Conservation (phyloP, 441 rosid species). For the Jatropha multifida region DNA sequence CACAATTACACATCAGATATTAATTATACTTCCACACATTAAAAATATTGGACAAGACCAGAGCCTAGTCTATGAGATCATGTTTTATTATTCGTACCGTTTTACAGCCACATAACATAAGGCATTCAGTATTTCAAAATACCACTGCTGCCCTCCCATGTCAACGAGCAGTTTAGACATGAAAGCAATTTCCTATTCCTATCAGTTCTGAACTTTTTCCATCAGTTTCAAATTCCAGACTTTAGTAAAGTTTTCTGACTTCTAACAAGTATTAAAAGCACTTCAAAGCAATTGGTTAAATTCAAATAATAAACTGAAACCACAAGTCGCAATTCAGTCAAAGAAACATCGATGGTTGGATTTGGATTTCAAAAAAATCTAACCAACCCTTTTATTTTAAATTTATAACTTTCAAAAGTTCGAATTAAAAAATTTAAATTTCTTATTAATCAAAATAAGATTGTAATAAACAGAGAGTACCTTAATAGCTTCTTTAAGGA, state of each 20-base stretch:
- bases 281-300: not conserved
- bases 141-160: not conserved
- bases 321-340: not conserved
- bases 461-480: constrained; percentile 17
- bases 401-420: not conserved
- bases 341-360: not conserved
- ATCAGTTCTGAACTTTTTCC: not conserved
- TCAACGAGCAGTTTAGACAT: not conserved
- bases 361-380: not conserved
- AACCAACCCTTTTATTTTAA: not conserved
- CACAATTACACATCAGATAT: not conserved
- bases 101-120: not conserved
- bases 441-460: not conserved
- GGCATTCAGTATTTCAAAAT: not conserved
- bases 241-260: not conserved
- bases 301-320: not conserved
- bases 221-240: constrained; percentile 1
- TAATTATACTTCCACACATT: not conserved
- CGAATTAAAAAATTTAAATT: not conserved
- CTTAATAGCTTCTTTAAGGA: constrained; percentile 56
- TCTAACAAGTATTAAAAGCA: not conserved
- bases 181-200: not conserved
- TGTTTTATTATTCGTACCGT: not conserved
- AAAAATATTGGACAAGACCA: not conserved
- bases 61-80: not conserved